Evolutionary conservation across 306 rosid species (phyloP), one percentile per base, ranked within the genome.

Genomic region (Comarum palustre): DNA sequence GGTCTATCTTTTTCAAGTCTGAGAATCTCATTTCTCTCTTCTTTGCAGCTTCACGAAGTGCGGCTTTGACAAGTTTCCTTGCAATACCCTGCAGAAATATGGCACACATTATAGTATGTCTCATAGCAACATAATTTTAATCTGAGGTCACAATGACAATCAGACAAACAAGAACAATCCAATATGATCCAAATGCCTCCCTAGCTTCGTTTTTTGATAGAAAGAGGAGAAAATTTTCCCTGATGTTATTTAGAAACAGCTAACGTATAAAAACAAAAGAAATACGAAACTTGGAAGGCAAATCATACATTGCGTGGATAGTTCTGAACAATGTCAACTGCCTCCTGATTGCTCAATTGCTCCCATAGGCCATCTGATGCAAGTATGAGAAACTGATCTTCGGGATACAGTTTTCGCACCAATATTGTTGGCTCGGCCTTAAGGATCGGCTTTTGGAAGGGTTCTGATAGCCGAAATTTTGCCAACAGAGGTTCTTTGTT

Each of bases 301-400:
- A 72, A 78, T 48, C 96, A 4, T 89, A 95, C 97, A 83, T 84
- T 88, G 43, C 88, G 96, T 6, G 97, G 90, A 83, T 69, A 72
- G 73, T 51, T 90, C 17, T 88, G 89, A 51, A 92, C 99, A 73
- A 95, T 84, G 80, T 88, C 89, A 61, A 87, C 97, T 29, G 96
- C 99, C 86, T 87, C 90, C 79, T 95, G 90, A 82, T 85, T 95
- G 90, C 83, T 90, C 72, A 95, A 5, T 57, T 92, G 96, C 81
- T 95, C 99, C 97, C 99, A 95, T 57, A 95, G 83, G 66, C 99
- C 99, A 71, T 95, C 99, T 2, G 99, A 95, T 74, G 96, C 99
- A 82, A 95, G 86, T 79, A 95, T 87, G 36, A 95, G 80, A 84
- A 95, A 95, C 31, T 82, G 96, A 80, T 95, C 99, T 42, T 82